Percentiles rank a stretch among this genome's conserved stretches.
phyloP scores from a whole-genome alignment of 2,329 filamentous ascomycete species.

The Pseudopyricularia cyperi region DNA sequence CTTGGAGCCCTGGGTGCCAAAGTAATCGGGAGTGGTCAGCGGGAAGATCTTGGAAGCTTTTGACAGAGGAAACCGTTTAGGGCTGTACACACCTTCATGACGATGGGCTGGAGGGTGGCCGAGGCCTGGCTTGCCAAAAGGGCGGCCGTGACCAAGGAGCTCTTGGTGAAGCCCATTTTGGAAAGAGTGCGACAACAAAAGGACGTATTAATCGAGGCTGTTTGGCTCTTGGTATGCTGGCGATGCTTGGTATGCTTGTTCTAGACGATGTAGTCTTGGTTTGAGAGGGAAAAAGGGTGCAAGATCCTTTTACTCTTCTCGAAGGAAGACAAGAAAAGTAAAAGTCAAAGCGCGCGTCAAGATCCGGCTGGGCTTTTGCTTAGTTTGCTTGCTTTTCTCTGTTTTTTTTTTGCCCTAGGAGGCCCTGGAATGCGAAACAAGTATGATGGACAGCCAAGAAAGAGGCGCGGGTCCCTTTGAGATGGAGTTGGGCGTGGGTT shows the following conservation, averaged over 20 bases:
- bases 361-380: neutral
- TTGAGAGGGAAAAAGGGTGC: neutral
- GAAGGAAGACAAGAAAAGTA: neutral
- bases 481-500: neutral
- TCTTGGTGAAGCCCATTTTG: slow-evolving; percentile 12
- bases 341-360: neutral
- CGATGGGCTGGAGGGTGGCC: slow-evolving; percentile 41
- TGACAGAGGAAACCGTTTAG: neutral
- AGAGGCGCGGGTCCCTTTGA: neutral
- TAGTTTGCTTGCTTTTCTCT: too few species aligned
- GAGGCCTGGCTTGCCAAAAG: slow-evolving; percentile 24
- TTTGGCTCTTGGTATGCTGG: neutral
- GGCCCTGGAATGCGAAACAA: neutral
- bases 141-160: slow-evolving; percentile 18
- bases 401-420: neutral
- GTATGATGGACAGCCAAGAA: neutral
- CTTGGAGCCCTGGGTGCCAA: slow-evolving; percentile 15
- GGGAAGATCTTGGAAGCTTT: too few species aligned
- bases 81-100: slow-evolving; percentile 48
- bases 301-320: neutral
- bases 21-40: neutral
- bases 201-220: neutral
- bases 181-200: too few species aligned
- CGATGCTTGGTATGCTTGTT: neutral
- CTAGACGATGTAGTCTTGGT: neutral